Percentiles rank a stretch among this genome's conserved stretches.
phyloP scores from a whole-genome alignment of 2,329 filamentous ascomycete genomes.

The Xylariaceae sp. region DNA sequence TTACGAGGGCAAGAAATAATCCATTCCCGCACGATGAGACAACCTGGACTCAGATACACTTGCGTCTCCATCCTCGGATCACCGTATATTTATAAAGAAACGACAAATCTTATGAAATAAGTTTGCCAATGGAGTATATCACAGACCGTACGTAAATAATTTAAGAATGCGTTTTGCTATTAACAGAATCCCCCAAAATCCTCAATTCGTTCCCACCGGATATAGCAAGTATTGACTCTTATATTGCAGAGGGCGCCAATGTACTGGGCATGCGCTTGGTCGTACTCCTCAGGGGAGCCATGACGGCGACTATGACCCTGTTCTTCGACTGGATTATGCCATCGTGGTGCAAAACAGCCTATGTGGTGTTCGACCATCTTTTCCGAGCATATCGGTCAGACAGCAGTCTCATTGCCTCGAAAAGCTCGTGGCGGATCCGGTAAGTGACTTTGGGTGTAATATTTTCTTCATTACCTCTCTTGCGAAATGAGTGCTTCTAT shows the following conservation, averaged over 20 bases:
- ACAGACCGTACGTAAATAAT: background rate
- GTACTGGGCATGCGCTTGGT: conserved; percentile 8
- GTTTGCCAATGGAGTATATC: background rate
- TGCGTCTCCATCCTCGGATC: too few relatives aligned
- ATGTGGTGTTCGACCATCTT: conserved; percentile 8
- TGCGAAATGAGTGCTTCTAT: too few relatives aligned
- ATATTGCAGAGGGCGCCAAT: conserved; percentile 11
- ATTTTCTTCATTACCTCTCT: too few relatives aligned
- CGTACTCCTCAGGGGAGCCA: background rate
- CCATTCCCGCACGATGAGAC: too few relatives aligned
- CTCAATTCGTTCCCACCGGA: too few relatives aligned
- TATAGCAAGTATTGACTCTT: too few relatives aligned
- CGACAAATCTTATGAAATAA: background rate
- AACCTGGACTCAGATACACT: too few relatives aligned
- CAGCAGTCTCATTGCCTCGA: background rate
- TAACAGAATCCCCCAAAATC: background rate
- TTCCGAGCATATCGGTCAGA: background rate
- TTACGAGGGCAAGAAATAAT: too few relatives aligned
- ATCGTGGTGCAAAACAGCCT: background rate
- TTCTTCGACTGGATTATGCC: conserved; percentile 13
- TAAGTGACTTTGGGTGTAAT: too few relatives aligned
- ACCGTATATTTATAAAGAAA: too few relatives aligned
- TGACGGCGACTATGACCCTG: background rate
- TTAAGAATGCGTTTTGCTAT: too few relatives aligned
- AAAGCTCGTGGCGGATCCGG: background rate